Evolutionary conservation across 1,284 basidiomycete species (phyloP).

Genomic region (Ceratobasidium sp.): DNA sequence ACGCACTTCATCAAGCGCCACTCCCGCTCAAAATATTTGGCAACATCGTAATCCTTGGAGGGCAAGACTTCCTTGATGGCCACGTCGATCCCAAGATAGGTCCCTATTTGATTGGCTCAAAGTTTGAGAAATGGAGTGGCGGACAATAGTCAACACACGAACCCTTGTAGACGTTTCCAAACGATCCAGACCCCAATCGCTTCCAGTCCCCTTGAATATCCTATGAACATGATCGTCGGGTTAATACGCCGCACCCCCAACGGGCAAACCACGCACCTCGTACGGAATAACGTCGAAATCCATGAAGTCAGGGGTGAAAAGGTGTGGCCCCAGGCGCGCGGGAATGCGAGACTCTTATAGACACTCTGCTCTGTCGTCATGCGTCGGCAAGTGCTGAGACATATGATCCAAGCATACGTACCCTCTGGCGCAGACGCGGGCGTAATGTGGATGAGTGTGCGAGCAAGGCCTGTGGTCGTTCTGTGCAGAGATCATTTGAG

Average conservation of each 20-base stretch:
- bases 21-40: slow-evolving; percentile 98
- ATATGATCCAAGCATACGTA: neutral
- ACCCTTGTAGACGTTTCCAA: slow-evolving; percentile 93
- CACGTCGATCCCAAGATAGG: slow-evolving; percentile 93
- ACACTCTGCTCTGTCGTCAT: neutral
- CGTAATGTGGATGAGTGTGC: neutral
- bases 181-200: slow-evolving; percentile 88
- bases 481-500: slow-evolving; percentile 21
- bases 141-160: slow-evolving; percentile 32
- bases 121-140: neutral
- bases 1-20: slow-evolving; percentile 90
- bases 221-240: slow-evolving; percentile 52
- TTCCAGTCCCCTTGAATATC: slow-evolving; percentile 89
- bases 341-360: neutral
- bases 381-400: neutral
- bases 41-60: slow-evolving; percentile 87
- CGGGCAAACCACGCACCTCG: slow-evolving; percentile 58
- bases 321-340: neutral
- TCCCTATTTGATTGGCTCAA: slow-evolving; percentile 58
- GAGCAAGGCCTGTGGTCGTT: slow-evolving; percentile 8
- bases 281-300: slow-evolving; percentile 85
- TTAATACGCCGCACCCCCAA: neutral
- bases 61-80: slow-evolving; percentile 96
- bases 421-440: neutral
- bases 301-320: slow-evolving; percentile 40